phyloP scores from a whole-genome alignment of 768 basidiomycete genomes.

The Coprinellus micaceus region DNA sequence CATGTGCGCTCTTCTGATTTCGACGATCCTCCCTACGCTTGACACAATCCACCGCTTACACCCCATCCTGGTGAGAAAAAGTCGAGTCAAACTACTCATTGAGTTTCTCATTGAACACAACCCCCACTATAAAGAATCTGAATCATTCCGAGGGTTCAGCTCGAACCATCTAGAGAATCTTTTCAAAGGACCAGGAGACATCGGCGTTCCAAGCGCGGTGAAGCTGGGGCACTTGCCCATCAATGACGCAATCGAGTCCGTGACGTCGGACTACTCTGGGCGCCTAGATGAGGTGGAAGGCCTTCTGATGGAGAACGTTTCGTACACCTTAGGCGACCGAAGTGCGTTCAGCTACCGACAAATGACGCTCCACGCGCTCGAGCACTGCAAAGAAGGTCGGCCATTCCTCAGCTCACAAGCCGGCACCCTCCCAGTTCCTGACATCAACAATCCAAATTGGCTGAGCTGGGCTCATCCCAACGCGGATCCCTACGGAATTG shows the following conservation, averaged over 20 bases:
- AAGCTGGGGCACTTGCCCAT: conserved; percentile 1
- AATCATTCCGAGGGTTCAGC: conserved; percentile 1
- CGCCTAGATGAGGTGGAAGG: not conserved
- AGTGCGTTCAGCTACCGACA: not conserved
- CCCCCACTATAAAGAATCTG: not conserved
- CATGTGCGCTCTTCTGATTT: conserved; percentile 11
- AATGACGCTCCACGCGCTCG: not conserved
- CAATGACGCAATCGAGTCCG: conserved; percentile 7
- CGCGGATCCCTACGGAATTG: not conserved
- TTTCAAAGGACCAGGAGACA: not conserved
- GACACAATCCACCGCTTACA: not conserved
- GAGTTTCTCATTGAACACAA: conserved; percentile 10
- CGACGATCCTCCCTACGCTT: not conserved
- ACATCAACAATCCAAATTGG: not conserved
- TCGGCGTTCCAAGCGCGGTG: not conserved
- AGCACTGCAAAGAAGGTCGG: not conserved
- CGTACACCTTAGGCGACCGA: conserved; percentile 14
- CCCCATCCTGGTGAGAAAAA: conserved; percentile 10
- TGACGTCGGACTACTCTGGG: conserved; percentile 7
- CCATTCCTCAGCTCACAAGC: not conserved
- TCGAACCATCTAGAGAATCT: conserved; percentile 4
- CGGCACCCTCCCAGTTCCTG: not conserved
- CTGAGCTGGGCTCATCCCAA: conserved; percentile 7
- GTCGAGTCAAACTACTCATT: conserved; percentile 6
- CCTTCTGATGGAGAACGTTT: conserved; percentile 16